Conservation (phyloP, 352 stramenopile genomes). For the Phytophthora palmivora region DNA sequence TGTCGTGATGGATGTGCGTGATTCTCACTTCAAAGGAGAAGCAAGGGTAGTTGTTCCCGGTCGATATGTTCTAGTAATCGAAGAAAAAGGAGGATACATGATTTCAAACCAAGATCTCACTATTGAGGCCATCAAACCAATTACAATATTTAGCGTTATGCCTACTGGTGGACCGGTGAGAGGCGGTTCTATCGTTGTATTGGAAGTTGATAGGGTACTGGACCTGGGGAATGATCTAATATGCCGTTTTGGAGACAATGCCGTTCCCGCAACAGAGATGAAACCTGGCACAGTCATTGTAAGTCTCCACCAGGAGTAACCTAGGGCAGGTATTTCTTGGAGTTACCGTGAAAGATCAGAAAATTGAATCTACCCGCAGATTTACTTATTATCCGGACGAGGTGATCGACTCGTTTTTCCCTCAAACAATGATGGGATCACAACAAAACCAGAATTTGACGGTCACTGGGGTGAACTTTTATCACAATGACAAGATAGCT, state of each 20-base stretch:
- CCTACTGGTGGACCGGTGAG: conserved; percentile 31
- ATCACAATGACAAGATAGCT: conserved; percentile 2
- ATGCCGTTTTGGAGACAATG: conserved; percentile 36
- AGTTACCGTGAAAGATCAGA: conserved; percentile 25
- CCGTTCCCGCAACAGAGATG: conserved; percentile 7
- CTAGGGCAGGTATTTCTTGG: conserved; percentile 26
- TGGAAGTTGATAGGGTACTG: conserved; percentile 15
- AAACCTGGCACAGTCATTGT: conserved; percentile 29
- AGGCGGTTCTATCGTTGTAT: conserved; percentile 38
- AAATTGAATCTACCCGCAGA: background rate
- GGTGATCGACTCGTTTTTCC: conserved; percentile 32
- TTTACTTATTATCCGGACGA: conserved; percentile 44
- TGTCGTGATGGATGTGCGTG: background rate
- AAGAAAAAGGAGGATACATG: conserved; percentile 18
- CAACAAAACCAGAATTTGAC: conserved; percentile 14
- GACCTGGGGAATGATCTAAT: conserved; percentile 21
- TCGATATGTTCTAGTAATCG: conserved; percentile 16
- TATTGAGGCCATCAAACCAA: conserved; percentile 7
- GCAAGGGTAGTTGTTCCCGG: conserved; percentile 4
- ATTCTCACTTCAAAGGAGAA: conserved; percentile 4
- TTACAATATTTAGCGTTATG: conserved; percentile 2
- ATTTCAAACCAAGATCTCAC: background rate
- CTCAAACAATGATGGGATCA: conserved; percentile 11
- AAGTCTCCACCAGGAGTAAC: conserved; percentile 19
- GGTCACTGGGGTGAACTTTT: conserved; percentile 41